Evolutionary conservation across 352 stramenopile species (phyloP).

Genomic region (Phytophthora capsici): DNA sequence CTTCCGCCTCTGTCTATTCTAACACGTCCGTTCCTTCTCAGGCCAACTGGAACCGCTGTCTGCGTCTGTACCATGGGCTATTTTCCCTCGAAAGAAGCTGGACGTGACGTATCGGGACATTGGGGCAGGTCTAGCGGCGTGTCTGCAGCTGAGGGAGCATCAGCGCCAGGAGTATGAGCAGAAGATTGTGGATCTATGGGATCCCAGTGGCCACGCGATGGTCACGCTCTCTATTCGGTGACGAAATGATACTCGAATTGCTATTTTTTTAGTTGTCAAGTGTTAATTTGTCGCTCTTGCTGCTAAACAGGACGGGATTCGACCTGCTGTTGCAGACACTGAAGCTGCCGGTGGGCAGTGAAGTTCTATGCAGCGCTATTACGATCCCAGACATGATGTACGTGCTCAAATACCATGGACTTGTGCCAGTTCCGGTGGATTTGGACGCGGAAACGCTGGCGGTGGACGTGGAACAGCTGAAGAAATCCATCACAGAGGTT

Average conservation of each 20-base stretch:
- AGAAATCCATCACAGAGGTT: slow-evolving; percentile 53
- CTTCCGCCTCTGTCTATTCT: background rate
- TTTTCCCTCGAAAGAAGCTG: slow-evolving; percentile 86
- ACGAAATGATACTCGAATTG: background rate
- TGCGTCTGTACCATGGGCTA: slow-evolving; percentile 65
- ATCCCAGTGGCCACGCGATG: slow-evolving; percentile 64
- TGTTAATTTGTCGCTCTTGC: background rate
- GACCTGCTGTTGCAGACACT: slow-evolving; percentile 82
- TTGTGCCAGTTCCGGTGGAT: slow-evolving; percentile 81
- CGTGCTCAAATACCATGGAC: slow-evolving; percentile 70
- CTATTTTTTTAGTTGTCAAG: background rate
- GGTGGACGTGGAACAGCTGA: slow-evolving; percentile 57
- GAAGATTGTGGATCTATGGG: slow-evolving; percentile 60
- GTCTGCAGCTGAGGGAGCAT: slow-evolving; percentile 62
- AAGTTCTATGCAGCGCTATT: slow-evolving; percentile 84
- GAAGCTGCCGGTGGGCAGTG: slow-evolving; percentile 63
- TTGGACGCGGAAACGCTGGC: slow-evolving; percentile 69
- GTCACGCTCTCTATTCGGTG: slow-evolving; percentile 80
- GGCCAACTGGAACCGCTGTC: slow-evolving; percentile 64
- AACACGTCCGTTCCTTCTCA: slow-evolving; percentile 5
- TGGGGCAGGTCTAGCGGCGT: slow-evolving; percentile 53
- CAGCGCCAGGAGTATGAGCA: slow-evolving; percentile 60
- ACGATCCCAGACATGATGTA: slow-evolving; percentile 90
- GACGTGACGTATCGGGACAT: slow-evolving; percentile 84
- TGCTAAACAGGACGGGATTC: slow-evolving; percentile 69